These are phyloP conservation scores for Aspergillus baeticus DNA, from an alignment of 495 filamentous ascomycete species.

Conservation along the genomic window DNA sequence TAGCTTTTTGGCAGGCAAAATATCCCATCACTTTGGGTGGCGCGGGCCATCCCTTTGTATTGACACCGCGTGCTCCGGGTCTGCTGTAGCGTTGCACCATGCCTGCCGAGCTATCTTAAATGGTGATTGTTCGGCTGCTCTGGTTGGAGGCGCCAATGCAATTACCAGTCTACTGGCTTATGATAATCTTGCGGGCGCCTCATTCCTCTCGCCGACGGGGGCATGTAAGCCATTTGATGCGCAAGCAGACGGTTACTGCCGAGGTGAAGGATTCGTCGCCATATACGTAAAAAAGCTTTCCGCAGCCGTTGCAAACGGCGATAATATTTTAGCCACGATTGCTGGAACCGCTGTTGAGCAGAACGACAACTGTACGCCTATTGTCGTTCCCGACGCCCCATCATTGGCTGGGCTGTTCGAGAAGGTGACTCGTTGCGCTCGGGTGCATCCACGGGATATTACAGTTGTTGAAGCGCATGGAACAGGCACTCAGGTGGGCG, in stretches of 20 bases:
- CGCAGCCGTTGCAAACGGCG: constrained; percentile 59
- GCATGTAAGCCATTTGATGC: constrained; percentile 71
- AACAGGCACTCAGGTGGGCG: constrained; percentile 71
- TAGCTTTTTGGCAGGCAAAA: constrained; percentile 35
- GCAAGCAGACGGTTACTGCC: constrained; percentile 71
- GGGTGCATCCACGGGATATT: constrained; percentile 60
- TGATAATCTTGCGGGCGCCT: constrained; percentile 37
- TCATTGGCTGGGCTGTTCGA: constrained; percentile 60
- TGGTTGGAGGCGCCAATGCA: constrained; percentile 44
- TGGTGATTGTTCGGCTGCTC: constrained; percentile 38
- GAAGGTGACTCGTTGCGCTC: constrained; percentile 54
- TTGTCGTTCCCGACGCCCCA: constrained; percentile 65
- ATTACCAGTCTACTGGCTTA: constrained; percentile 34
- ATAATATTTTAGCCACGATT: constrained; percentile 64
- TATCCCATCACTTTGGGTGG: constrained; percentile 49
- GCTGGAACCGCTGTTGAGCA: constrained; percentile 64
- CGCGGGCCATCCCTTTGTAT: constrained; percentile 43
- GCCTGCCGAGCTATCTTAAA: constrained; percentile 37
- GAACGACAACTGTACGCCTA: constrained; percentile 62
- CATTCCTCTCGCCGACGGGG: constrained; percentile 41
- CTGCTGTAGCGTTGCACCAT: constrained; percentile 38
- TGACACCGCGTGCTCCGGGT: constrained; percentile 51
- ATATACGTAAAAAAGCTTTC: constrained; percentile 67
- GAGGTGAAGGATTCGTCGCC: constrained; percentile 63
- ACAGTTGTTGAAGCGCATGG: constrained; percentile 77